phyloP scores from a whole-genome alignment of 805 yeast genomes.

The Kodamaea nitidulidarum region DNA sequence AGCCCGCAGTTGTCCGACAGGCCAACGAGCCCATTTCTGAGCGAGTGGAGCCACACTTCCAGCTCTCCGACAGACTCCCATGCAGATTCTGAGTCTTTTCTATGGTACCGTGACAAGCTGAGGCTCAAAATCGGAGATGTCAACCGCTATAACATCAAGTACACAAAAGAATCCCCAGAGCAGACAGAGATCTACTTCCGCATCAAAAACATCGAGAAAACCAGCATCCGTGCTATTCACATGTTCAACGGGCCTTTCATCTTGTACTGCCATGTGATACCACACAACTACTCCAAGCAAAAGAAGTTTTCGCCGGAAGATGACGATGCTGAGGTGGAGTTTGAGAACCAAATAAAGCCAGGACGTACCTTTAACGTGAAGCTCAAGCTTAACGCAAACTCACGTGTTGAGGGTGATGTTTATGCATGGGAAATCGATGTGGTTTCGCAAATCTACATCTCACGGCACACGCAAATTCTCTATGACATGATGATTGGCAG shows the following conservation, averaged over 20 bases:
- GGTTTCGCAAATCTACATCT: slow-evolving; percentile 39
- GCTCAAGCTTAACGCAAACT: slow-evolving; percentile 47
- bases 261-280: slow-evolving; percentile 42
- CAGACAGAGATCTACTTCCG: slow-evolving; percentile 27
- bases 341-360: slow-evolving; percentile 53
- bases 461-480: slow-evolving; percentile 25
- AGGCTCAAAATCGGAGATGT: slow-evolving; percentile 37
- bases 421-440: slow-evolving; percentile 39
- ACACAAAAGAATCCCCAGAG: slow-evolving; percentile 10
- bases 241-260: slow-evolving; percentile 41
- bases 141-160: slow-evolving; percentile 29
- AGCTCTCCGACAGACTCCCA: not conserved
- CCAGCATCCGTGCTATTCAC: slow-evolving; percentile 38
- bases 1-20: not conserved
- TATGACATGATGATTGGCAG: slow-evolving; percentile 39
- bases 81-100: slow-evolving; percentile 3
- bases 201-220: slow-evolving; percentile 36
- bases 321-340: slow-evolving; percentile 28
- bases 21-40: not conserved
- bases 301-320: slow-evolving; percentile 21
- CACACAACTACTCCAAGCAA: slow-evolving; percentile 28
- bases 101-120: slow-evolving; percentile 25
- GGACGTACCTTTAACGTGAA: slow-evolving; percentile 62
- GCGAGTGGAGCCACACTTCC: not conserved
- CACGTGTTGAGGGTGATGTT: slow-evolving; percentile 19